Evolutionary conservation across 805 yeast species (phyloP), one percentile per base, ranked within the genome.

Genomic region (Myxozyma geophila): DNA sequence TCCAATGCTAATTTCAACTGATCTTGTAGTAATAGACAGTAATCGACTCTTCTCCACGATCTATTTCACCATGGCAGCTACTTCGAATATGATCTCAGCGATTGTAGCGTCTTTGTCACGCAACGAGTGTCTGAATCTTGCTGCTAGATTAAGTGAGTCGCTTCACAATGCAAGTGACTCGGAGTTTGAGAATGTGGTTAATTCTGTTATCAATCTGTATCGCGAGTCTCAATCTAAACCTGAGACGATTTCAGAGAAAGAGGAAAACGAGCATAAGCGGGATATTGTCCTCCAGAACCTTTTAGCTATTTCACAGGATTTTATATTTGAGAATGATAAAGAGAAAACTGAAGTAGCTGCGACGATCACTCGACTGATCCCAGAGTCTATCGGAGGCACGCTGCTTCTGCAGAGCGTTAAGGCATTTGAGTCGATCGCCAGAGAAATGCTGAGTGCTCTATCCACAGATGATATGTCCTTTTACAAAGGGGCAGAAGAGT

Each of bases 391-490:
- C n/a, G 57, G 62, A 15, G 13, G 17, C 3, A 10, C 23, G 2
- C 37, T 52, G n/a, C 46, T 58, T 13, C 3, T 9, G 19, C 13
- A 19, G 23, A 44, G 57, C 40, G 39, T 37, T n/a, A 13, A 44
- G 15, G 56, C 49, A 4, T 35, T 51, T 33, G 15, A 15, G 13
- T 17, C 13, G 2, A n/a, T 35, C 1, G 62, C 41, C 15, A 28
- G 21, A 15, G 15, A 37, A 3, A 21, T 47, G 8, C 15, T 43
- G 15, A 39, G 35, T 3, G 64, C 64, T 3, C 19, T 57, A 15
- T 43, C 44, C 17, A 57, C 61, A 8, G 64, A 57, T 15, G 64
- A 61, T 41, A 7, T 57, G n/a, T 57, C 58, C 10, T 61, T 61
- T 47, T 33, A 15, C 9, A 43, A 44, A 9, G 19, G 21, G 7